Conservation (phyloP, 768 basidiomycete genomes). For the Lanmaoa pseudosensibilis region DNA sequence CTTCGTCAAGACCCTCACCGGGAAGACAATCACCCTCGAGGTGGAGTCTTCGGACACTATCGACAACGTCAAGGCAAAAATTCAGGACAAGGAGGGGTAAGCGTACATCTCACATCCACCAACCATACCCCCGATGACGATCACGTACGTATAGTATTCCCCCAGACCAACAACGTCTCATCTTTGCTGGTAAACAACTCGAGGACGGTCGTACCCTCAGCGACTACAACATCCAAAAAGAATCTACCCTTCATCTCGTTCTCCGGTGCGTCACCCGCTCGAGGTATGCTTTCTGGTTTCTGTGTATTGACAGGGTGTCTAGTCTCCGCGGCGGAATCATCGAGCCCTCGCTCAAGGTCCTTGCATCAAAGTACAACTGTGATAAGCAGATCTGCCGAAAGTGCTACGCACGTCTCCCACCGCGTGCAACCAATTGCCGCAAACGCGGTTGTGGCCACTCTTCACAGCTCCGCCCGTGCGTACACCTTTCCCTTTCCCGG, state of each 20-base stretch:
- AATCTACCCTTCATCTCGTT: slow-evolving; percentile 96
- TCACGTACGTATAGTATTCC: slow-evolving; percentile 35
- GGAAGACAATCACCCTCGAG: slow-evolving; percentile 33
- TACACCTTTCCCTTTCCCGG: slow-evolving; percentile 20
- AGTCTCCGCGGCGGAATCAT: slow-evolving; percentile 76
- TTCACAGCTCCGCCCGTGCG: slow-evolving; percentile 88
- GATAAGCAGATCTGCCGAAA: slow-evolving; percentile 99
- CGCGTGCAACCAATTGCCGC: slow-evolving; percentile 99
- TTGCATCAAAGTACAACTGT: slow-evolving; percentile 98
- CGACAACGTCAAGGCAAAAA: slow-evolving; percentile 31
- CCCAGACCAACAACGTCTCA: slow-evolving; percentile 29
- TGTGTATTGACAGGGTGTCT: not conserved
- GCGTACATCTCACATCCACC: slow-evolving; percentile 1
- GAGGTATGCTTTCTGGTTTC: too few relatives aligned
- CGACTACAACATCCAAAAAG: slow-evolving; percentile 99
- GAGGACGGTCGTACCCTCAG: slow-evolving; percentile 96
- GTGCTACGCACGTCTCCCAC: slow-evolving; percentile 99
- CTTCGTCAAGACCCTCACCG: slow-evolving; percentile 86
- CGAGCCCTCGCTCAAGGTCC: slow-evolving; percentile 96
- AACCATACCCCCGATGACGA: not conserved
- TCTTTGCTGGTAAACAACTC: slow-evolving; percentile 92
- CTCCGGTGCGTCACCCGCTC: slow-evolving; percentile 63
- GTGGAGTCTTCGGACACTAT: slow-evolving; percentile 31
- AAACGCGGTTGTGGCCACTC: slow-evolving; percentile 92
- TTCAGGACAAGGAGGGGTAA: slow-evolving; percentile 71